A percentile compares a stretch with the other conserved stretches of the same genome.
These are phyloP conservation scores for Wallacemonas sp. DNA, from an alignment of 208 protist genomes.

Conservation along the genomic window DNA sequence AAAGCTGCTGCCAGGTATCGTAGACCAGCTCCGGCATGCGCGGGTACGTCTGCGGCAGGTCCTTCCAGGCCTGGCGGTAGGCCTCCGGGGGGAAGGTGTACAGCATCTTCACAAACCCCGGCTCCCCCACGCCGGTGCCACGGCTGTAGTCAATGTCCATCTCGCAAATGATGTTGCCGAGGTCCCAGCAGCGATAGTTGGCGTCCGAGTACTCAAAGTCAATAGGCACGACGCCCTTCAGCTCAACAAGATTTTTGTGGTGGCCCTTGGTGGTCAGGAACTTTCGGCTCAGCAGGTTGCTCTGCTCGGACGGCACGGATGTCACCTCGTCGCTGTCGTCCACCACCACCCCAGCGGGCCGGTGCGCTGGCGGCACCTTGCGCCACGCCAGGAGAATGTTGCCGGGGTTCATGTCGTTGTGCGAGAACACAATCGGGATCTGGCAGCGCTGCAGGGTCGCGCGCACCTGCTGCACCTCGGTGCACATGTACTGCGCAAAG, in stretches of 20 bases:
- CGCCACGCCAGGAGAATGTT: conserved; percentile 79
- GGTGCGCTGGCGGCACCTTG: conserved; percentile 42
- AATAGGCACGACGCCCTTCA: conserved; percentile 75
- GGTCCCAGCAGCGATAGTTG: conserved; percentile 85
- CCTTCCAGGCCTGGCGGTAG: conserved; percentile 52
- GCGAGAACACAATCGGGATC: conserved; percentile 76
- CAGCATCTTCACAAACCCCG: conserved; percentile 83
- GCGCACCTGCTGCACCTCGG: conserved; percentile 60
- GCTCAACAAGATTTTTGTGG: conserved; percentile 74
- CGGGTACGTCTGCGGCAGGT: conserved; percentile 65
- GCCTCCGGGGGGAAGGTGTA: conserved; percentile 51
- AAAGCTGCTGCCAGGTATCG: conserved; percentile 45
- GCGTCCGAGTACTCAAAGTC: conserved; percentile 89
- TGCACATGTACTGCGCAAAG: conserved; percentile 50
- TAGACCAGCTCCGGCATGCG: conserved; percentile 74
- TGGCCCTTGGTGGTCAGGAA: conserved; percentile 66
- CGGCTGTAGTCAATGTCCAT: conserved; percentile 86
- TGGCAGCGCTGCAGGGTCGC: conserved; percentile 32
- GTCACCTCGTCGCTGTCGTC: conserved; percentile 57
- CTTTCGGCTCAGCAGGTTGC: conserved; percentile 50
- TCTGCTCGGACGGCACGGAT: conserved; percentile 44
- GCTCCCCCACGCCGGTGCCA: conserved; percentile 59
- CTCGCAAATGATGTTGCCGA: conserved; percentile 87
- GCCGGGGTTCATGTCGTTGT: conserved; percentile 85
- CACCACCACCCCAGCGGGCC: conserved; percentile 10